Percentiles rank a stretch among this genome's conserved stretches.
Conservation (phyloP, 352 stramenopile species). For the Phytophthora brassicae region DNA sequence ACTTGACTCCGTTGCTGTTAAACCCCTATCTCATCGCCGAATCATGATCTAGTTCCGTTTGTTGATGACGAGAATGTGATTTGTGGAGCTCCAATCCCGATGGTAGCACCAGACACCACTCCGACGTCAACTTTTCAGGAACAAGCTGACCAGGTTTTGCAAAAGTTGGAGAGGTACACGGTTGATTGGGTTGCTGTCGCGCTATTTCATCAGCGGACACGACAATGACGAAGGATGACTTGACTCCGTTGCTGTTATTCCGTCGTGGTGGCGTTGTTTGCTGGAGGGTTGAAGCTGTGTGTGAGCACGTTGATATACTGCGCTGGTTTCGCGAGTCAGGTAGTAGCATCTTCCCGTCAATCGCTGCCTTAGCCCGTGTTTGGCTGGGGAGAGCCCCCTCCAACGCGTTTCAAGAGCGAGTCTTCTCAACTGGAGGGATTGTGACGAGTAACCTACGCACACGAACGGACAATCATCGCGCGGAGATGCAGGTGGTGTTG, state of each 20-base stretch:
- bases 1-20: too few species aligned
- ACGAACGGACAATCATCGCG: constrained; percentile 1
- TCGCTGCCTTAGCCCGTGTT: background rate
- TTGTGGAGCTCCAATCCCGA: too few species aligned
- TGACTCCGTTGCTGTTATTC: constrained; percentile 1
- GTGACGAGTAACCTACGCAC: background rate
- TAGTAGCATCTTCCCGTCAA: constrained; percentile 1
- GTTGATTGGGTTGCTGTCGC: background rate
- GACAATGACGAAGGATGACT: background rate
- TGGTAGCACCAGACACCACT: too few species aligned
- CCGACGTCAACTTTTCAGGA: background rate
- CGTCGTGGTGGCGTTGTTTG: background rate
- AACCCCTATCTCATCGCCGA: too few species aligned
- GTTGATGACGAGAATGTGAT: background rate
- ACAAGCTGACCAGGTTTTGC: background rate
- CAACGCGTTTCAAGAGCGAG: constrained; percentile 9
- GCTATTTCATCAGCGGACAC: background rate
- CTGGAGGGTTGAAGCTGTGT: constrained; percentile 3
- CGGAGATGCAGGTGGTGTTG: constrained; percentile 10
- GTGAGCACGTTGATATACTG: background rate
- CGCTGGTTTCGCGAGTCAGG: constrained; percentile 4
- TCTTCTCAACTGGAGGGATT: constrained; percentile 8
- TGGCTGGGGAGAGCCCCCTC: constrained; percentile 5
- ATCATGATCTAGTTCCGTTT: background rate
- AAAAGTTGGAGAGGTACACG: background rate